Conservation (phyloP, 140 eudicot species). For the Bidens hawaiensis region DNA sequence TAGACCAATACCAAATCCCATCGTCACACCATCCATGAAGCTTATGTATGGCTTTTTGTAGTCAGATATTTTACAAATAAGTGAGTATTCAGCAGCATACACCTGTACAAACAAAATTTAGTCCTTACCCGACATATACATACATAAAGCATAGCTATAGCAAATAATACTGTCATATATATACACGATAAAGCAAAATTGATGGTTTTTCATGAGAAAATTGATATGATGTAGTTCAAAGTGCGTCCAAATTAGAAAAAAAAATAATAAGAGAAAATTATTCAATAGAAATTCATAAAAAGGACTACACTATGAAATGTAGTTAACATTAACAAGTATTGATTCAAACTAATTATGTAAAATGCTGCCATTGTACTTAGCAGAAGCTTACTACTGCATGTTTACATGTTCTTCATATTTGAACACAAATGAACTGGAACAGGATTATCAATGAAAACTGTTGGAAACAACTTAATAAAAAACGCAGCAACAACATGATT, state of each 20-base stretch:
- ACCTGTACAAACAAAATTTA: conserved; percentile 45
- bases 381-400: conserved; percentile 7
- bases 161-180: not conserved
- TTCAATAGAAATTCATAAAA: not conserved
- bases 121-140: conserved; percentile 1
- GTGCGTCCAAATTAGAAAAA: not conserved
- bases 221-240: not conserved
- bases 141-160: conserved; percentile 5
- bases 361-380: not conserved
- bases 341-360: not conserved
- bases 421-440: conserved; percentile 2
- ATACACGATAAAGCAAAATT: not conserved
- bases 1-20: conserved; percentile 98
- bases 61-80: conserved; percentile 73
- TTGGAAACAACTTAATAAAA: too few species aligned
- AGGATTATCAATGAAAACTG: conserved; percentile 4
- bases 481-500: too few species aligned
- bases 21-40: conserved; percentile 97
- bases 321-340: not conserved
- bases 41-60: conserved; percentile 88
- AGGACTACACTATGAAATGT: not conserved
- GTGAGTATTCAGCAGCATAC: conserved; percentile 85
- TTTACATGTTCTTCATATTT: not conserved
- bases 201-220: not conserved
- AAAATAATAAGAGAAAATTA: too few species aligned